Evolutionary conservation across 306 rosid species (phyloP).

Genomic region (Medicago arabica): DNA sequence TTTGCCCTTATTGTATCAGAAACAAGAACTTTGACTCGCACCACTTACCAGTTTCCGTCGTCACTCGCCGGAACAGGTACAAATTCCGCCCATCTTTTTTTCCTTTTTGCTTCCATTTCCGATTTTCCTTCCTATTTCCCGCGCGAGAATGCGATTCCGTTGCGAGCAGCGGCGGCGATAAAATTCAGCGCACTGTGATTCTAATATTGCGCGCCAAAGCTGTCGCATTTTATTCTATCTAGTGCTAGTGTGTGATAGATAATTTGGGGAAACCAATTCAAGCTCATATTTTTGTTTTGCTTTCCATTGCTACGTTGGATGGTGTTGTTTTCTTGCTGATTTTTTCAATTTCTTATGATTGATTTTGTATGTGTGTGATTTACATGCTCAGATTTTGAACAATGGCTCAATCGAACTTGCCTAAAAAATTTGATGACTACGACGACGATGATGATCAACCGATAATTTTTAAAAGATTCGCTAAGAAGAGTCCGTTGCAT

Average conservation of each 20-base stretch:
- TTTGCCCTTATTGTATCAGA: too few species aligned
- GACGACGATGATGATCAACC: slow-evolving; percentile 43
- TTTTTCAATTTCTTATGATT: slow-evolving; percentile 1
- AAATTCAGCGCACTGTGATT: neutral
- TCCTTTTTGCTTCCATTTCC: too few species aligned
- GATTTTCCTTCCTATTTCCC: neutral
- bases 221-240: neutral
- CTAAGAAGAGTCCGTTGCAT: slow-evolving; percentile 47
- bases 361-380: slow-evolving; percentile 42
- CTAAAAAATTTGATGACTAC: slow-evolving; percentile 19
- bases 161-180: neutral
- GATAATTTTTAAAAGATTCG: slow-evolving; percentile 32
- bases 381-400: slow-evolving; percentile 41
- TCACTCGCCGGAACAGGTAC: neutral
- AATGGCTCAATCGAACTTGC: slow-evolving; percentile 53
- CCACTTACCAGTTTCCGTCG: neutral
- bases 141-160: neutral
- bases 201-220: neutral
- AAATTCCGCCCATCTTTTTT: neutral
- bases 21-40: neutral
- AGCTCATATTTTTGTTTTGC: neutral
- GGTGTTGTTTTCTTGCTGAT: slow-evolving; percentile 32
- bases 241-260: neutral
- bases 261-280: neutral
- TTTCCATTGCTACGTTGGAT: slow-evolving; percentile 9